Evolutionary conservation across 345 rosid genomes (phyloP), one percentile per base, ranked within the genome.

Genomic region (Garcia nutans): DNA sequence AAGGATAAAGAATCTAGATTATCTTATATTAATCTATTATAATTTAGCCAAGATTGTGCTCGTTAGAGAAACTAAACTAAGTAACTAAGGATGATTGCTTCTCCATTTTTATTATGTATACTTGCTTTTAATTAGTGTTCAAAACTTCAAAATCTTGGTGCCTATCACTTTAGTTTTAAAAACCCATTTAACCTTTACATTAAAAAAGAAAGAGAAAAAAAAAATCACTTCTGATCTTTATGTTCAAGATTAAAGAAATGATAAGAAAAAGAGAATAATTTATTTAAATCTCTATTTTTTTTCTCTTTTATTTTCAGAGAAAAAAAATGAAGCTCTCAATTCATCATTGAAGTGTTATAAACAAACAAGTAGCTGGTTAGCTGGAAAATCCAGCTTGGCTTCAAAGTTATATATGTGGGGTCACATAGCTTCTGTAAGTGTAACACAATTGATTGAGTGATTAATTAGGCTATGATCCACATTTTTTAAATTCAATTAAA

Each of bases 381-480:
- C 72, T 55, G 76, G 75, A 55, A 45, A 45, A 55, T 42, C 71
- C 71, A 63, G 70, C 71, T 64, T 65, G 42, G 74, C 64, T 69
- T 41, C n/a, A 3, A 70, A 26, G 31, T 20, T 10, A 19, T 37
- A 37, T 37, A 37, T 20, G 66, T 70, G 70, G 70, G 79, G 61
- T 19, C 23, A n/a, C 58, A 10, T 8, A 76, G 66, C 67, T 31
- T 24, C 42, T 19, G 62, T 23, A 60, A 7, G 31, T 28, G 31
- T 28, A 2, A 45, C 33, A 23, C 52, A 77, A 55, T 13, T 70
- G 26, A 57, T 63, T 44, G 58, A 71, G 17, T 23, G 24, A 50
- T 71, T 37, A 45, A 61, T 71, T 37, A 45, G 56, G 8, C 19
- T 8, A 68, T 26, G 11, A 62, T 65, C 71, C 22, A 19, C 10